Evolutionary conservation across 441 rosid genomes (phyloP).

Genomic region (Adansonia madagascariensis): DNA sequence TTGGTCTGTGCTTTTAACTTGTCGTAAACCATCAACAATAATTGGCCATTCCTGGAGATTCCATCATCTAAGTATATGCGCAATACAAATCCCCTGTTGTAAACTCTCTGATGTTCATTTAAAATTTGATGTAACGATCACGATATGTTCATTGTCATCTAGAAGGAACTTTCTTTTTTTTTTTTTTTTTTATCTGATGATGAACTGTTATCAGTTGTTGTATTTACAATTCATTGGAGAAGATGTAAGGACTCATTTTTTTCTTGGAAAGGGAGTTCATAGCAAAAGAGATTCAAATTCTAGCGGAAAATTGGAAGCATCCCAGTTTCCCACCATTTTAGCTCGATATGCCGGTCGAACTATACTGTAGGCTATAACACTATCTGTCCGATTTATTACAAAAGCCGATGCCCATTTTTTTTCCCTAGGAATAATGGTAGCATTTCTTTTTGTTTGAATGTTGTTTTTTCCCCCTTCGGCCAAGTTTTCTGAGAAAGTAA

Average conservation of each 20-base stretch:
- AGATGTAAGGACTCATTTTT: background rate
- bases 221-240: background rate
- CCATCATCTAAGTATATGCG: background rate
- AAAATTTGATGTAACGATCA: background rate
- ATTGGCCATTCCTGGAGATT: background rate
- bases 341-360: too few relatives aligned
- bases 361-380: too few relatives aligned
- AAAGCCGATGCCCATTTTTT: too few relatives aligned
- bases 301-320: background rate
- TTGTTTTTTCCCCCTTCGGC: background rate
- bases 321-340: too few relatives aligned
- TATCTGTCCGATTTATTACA: too few relatives aligned
- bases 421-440: background rate
- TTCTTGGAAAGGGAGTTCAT: background rate
- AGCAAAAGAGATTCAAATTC: background rate
- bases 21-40: background rate
- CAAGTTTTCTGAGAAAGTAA: background rate
- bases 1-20: background rate
- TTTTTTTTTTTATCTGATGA: background rate
- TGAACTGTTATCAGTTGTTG: background rate
- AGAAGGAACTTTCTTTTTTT: background rate
- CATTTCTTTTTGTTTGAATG: too few relatives aligned
- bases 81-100: background rate
- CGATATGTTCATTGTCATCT: background rate
- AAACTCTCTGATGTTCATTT: background rate